phyloP scores from a whole-genome alignment of 225 moss, liverwort and hornwort species.

The Straminergon stramineum region DNA sequence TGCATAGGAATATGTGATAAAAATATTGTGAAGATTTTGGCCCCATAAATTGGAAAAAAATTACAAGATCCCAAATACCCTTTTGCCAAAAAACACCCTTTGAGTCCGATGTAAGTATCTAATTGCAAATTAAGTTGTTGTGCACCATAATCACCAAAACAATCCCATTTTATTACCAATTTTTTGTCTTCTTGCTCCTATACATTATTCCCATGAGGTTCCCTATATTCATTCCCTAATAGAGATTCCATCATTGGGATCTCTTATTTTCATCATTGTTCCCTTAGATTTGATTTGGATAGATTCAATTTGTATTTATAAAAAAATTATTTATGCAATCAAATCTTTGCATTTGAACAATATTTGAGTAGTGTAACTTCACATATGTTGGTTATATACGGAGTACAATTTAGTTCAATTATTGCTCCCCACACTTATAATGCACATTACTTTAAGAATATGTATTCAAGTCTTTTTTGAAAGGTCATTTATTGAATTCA shows the following conservation, averaged over 20 bases:
- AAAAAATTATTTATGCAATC: neutral
- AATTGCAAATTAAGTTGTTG: neutral
- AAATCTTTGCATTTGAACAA: neutral
- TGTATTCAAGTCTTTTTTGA: neutral
- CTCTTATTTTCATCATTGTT: neutral
- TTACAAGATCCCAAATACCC: neutral
- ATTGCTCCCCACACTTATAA: neutral
- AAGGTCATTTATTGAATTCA: neutral
- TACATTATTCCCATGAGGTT: neutral
- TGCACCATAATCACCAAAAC: neutral
- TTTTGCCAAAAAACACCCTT: rapidly evolving
- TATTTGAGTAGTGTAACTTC: neutral
- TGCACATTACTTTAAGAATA: neutral
- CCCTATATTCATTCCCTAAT: neutral
- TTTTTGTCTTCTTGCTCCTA: neutral
- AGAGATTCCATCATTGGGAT: no score
- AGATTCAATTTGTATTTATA: neutral
- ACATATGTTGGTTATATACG: neutral
- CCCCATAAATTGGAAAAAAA: no score
- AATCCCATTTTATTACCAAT: neutral
- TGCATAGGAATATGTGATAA: neutral
- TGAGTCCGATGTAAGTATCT: no score
- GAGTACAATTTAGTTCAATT: neutral
- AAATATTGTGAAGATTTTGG: neutral
- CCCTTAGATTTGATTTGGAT: neutral